These are phyloP conservation scores for Ophiostoma sp. DNA, from an alignment of 2,329 filamentous ascomycete genomes.

Conservation along the genomic window DNA sequence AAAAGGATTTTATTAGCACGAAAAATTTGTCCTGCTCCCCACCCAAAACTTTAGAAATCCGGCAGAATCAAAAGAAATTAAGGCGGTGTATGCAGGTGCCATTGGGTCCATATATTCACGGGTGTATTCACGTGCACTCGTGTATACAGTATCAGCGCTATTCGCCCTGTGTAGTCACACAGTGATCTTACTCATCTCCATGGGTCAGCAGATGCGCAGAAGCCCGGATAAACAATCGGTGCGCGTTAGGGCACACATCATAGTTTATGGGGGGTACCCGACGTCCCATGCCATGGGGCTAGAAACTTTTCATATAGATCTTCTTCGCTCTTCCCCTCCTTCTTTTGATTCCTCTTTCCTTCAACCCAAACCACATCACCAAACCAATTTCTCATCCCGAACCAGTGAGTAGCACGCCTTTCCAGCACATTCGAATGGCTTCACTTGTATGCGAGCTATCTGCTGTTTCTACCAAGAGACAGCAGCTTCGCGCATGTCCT, in stretches of 20 bases:
- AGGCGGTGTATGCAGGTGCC: conserved; percentile 22
- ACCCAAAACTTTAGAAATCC: conserved; percentile 10
- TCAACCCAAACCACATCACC: conserved; percentile 36
- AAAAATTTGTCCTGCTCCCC: conserved; percentile 23
- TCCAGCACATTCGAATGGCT: neutral
- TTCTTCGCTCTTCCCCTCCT: conserved; percentile 12
- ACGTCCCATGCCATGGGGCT: conserved; percentile 11
- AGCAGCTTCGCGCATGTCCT: neutral
- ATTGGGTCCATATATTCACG: conserved; percentile 1
- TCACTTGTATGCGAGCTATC: neutral
- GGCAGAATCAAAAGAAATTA: conserved; percentile 22
- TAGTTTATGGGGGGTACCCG: neutral
- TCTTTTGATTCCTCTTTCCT: conserved; percentile 17
- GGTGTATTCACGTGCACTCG: neutral
- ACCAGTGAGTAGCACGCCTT: conserved; percentile 30
- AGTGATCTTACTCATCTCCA: conserved; percentile 10
- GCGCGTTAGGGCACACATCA: conserved; percentile 28
- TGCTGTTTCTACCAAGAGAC: neutral
- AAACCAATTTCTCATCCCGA: conserved; percentile 42
- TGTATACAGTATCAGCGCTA: neutral
- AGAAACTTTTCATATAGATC: conserved; percentile 17
- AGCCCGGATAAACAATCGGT: conserved; percentile 23
- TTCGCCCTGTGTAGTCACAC: neutral
- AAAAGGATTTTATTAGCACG: conserved; percentile 6
- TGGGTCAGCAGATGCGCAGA: conserved; percentile 20